Conservation (phyloP, 805 yeast species). For the Zygotorulaspora chibaensis region DNA sequence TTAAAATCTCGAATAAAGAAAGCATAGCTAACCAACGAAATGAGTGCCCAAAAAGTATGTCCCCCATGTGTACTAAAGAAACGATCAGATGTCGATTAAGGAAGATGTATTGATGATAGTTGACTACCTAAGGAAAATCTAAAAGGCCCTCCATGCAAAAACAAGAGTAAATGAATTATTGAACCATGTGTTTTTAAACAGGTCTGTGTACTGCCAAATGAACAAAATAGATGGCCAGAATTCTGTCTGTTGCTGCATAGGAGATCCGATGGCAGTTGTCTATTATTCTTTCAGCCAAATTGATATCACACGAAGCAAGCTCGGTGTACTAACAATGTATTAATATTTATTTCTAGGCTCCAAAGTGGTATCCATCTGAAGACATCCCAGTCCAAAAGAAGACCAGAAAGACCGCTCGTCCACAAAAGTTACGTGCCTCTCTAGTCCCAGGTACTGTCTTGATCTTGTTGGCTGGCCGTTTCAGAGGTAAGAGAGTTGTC, state of each 20-base stretch:
- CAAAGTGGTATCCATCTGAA: slow-evolving; percentile 94
- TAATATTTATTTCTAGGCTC: slow-evolving; percentile 45
- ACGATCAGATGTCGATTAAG: not conserved
- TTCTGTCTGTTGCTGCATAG: not conserved
- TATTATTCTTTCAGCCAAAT: too few species aligned
- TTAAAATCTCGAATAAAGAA: slow-evolving; percentile 7
- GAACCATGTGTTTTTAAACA: not conserved
- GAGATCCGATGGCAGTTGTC: too few species aligned
- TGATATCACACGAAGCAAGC: too few species aligned
- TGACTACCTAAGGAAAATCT: not conserved
- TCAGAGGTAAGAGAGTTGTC: slow-evolving; percentile 99
- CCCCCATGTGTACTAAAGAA: not conserved
- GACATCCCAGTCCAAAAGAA: slow-evolving; percentile 82
- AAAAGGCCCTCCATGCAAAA: not conserved
- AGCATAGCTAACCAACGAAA: slow-evolving; percentile 28
- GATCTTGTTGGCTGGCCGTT: slow-evolving; percentile 97
- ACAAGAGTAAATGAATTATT: too few species aligned
- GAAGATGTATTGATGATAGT: not conserved
- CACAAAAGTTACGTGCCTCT: slow-evolving; percentile 93
- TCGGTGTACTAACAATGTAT: slow-evolving; percentile 19
- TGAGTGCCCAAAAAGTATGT: slow-evolving; percentile 37
- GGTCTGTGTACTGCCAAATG: not conserved
- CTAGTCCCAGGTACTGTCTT: slow-evolving; percentile 97
- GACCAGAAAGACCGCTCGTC: slow-evolving; percentile 86
- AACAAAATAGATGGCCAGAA: not conserved